phyloP scores from a whole-genome alignment of 2,329 filamentous ascomycete genomes.

The Aaosphaeria pasadenensis region DNA sequence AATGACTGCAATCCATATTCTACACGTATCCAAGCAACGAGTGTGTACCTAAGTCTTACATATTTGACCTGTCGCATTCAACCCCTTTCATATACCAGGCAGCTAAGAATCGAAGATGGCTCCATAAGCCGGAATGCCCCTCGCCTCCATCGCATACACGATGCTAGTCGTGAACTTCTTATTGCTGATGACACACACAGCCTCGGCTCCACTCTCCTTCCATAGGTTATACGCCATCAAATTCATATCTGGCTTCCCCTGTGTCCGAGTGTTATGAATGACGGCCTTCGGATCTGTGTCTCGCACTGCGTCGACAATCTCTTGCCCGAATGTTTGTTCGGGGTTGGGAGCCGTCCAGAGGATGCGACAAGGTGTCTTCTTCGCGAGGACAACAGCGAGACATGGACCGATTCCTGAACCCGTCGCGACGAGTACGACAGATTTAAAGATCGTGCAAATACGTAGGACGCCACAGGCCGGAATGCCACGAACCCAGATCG shows the following conservation, averaged over 20 bases:
- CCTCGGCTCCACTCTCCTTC: slow-evolving; percentile 57
- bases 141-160: slow-evolving; percentile 66
- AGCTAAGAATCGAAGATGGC: slow-evolving; percentile 69
- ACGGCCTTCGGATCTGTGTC: slow-evolving; percentile 61
- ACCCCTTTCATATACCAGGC: not conserved
- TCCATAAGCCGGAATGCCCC: slow-evolving; percentile 67
- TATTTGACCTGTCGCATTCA: too few species aligned
- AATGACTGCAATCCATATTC: too few species aligned
- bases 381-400: slow-evolving; percentile 52
- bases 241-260: slow-evolving; percentile 63
- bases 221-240: slow-evolving; percentile 55
- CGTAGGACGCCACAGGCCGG: slow-evolving; percentile 35
- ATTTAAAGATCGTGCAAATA: slow-evolving; percentile 35
- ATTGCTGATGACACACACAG: slow-evolving; percentile 73
- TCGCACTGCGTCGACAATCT: slow-evolving; percentile 58
- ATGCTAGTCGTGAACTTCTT: slow-evolving; percentile 66
- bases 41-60: too few species aligned
- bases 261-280: slow-evolving; percentile 64
- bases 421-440: slow-evolving; percentile 36
- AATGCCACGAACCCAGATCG: slow-evolving; percentile 37
- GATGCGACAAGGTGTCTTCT: slow-evolving; percentile 54
- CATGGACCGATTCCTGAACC: slow-evolving; percentile 40
- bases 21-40: too few species aligned
- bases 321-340: slow-evolving; percentile 61
- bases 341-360: slow-evolving; percentile 70